Evolutionary conservation across 2,329 filamentous ascomycete genomes (phyloP).

Genomic region (Fusarium secorum): DNA sequence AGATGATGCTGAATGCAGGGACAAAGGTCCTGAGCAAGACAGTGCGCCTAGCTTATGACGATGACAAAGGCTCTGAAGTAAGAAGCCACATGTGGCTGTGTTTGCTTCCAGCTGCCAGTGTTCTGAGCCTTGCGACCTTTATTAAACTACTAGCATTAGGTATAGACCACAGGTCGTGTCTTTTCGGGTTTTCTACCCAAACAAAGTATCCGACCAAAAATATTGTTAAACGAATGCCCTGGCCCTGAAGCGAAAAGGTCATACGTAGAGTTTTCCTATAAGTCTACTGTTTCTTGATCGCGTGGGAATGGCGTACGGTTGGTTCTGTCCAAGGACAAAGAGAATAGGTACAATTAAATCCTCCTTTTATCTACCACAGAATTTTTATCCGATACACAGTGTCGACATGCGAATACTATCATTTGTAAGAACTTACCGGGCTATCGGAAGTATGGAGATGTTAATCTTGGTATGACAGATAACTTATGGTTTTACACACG

Average conservation of each 20-base stretch:
- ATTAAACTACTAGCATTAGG: not conserved
- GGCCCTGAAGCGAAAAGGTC: not conserved
- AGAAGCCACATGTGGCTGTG: constrained; percentile 32
- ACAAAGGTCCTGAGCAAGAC: constrained; percentile 22
- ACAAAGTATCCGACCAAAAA: not conserved
- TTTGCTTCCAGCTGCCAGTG: not conserved
- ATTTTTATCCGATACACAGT: not conserved
- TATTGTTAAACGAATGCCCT: not conserved
- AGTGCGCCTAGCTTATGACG: constrained; percentile 33
- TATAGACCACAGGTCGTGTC: not conserved
- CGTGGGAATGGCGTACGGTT: not conserved
- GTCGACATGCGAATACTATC: not conserved
- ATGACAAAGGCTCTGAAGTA: constrained; percentile 37
- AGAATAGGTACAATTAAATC: not conserved
- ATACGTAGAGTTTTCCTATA: not conserved
- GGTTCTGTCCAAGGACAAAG: not conserved
- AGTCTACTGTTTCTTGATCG: not conserved
- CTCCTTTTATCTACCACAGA: not conserved
- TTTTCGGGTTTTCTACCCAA: not conserved
- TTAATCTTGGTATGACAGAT: not conserved
- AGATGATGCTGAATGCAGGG: constrained; percentile 23
- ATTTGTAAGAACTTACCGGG: not conserved
- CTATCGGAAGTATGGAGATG: not conserved
- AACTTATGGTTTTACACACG: not conserved
- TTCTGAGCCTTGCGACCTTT: not conserved